Conservation (phyloP, 371 early-diverging fungal genomes). For the Mucor saturninus region DNA sequence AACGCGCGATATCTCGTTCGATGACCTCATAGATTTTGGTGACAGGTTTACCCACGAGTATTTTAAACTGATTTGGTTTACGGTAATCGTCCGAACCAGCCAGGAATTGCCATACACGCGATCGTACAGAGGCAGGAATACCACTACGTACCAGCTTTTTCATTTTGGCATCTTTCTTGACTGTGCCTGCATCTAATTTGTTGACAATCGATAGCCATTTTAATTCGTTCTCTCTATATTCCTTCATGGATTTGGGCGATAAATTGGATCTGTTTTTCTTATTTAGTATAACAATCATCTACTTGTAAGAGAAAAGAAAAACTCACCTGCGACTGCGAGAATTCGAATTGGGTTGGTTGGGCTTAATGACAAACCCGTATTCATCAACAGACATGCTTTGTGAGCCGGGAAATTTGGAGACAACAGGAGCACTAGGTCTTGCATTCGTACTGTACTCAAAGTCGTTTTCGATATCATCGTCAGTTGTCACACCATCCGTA, state of each 20-base stretch:
- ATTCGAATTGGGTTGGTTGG: constrained; percentile 1
- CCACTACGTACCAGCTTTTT: constrained; percentile 77
- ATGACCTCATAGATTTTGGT: constrained; percentile 71
- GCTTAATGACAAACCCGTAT: constrained; percentile 61
- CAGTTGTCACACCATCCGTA: constrained; percentile 3
- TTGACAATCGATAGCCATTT: constrained; percentile 56
- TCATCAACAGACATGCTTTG: constrained; percentile 43
- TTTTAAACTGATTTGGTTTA: constrained; percentile 35
- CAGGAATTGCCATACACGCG: constrained; percentile 75
- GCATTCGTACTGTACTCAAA: background rate
- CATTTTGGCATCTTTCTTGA: constrained; percentile 56
- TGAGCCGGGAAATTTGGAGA: background rate
- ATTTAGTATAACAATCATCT: too few relatives aligned
- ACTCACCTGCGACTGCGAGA: background rate
- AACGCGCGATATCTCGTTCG: constrained; percentile 82
- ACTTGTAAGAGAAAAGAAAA: too few relatives aligned
- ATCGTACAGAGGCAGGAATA: constrained; percentile 76
- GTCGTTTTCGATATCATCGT: background rate
- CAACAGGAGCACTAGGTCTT: background rate
- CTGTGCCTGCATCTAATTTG: constrained; percentile 50
- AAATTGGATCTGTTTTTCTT: constrained; percentile 17
- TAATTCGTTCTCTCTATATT: constrained; percentile 54
- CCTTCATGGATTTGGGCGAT: constrained; percentile 44
- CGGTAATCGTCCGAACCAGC: constrained; percentile 57
- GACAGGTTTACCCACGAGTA: constrained; percentile 22